Conservation (phyloP, 768 basidiomycete species). For the Pleurotus cornucopiae region DNA sequence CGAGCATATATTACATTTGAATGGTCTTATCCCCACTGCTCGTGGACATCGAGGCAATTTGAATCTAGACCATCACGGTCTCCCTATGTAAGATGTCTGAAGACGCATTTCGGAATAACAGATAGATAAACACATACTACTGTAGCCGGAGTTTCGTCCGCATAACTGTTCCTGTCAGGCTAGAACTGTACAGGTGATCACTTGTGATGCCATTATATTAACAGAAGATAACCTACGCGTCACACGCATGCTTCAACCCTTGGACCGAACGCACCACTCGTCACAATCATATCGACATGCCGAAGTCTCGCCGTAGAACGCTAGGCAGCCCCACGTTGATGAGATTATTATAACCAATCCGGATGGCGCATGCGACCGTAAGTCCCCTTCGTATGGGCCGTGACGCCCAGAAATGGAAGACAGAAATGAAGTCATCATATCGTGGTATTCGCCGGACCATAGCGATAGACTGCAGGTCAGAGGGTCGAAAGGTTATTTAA, state of each 20-base stretch:
- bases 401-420: neutral
- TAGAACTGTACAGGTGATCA: neutral
- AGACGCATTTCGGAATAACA: neutral
- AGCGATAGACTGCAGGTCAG: neutral
- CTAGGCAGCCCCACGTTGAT: slow-evolving; percentile 1
- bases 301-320: slow-evolving; percentile 3
- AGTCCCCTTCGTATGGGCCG: neutral
- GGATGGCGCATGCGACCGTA: slow-evolving; percentile 1
- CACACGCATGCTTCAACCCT: slow-evolving; percentile 4
- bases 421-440: neutral
- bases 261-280: neutral
- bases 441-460: slow-evolving; percentile 7
- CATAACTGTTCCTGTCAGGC: neutral
- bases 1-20: neutral
- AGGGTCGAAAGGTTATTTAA: neutral
- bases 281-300: slow-evolving; percentile 1
- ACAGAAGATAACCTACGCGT: neutral
- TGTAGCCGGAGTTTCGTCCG: neutral
- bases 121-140: neutral
- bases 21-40: slow-evolving; percentile 6
- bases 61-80: neutral
- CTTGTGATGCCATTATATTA: neutral
- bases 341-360: slow-evolving; percentile 3
- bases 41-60: neutral
- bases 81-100: neutral